Evolutionary conservation across 148 eudicot genomes (phyloP), one percentile per base, ranked within the genome.

Genomic region (Nyssa sinensis): DNA sequence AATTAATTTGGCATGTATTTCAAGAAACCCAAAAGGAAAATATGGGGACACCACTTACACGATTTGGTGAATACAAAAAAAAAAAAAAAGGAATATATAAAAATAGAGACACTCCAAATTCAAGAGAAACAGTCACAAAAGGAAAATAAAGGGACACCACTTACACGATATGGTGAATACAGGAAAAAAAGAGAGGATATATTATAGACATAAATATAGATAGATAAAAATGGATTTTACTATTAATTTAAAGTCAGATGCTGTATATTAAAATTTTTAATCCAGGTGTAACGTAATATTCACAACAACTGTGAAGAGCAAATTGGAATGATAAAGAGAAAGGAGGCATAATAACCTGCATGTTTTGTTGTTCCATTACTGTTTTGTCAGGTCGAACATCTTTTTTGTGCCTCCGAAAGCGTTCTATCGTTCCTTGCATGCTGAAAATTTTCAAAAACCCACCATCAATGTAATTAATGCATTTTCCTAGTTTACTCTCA

Each of bases 391-490:
- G 67, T 76, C 84, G 93, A 51, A 73, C 70, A 73, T 94, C 95
- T 83, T 90, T 86, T 62, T 62, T 71, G 55, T 88, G 90, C 74
- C 72, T 86, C 72, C 82, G 82, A 74, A 91, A 88, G 3, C 97
- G 93, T 73, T 84, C 87, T 39, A 94, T 84, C 1, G 85, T 94
- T 67, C 86, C 94, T 80, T 83, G 91, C 93, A 87, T 83, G 85
- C 97, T 94, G 88, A 37, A 61, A 58, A 70, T 44, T 62, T 74
- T 60, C 47, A 67, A 72, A n/a, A 67, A 37, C 10, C 28, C 24
- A 24, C 9, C 53, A 67, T 24, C 1, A 4, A 6, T 3, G 7
- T 30, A 67, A 11, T n/a, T 39, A 27, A 67, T 27, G 14, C 27
- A 25, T 25, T 16, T 35, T 24, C 8, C 21, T 61, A 10, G 13